Evolutionary conservation across 768 basidiomycete species (phyloP).

Genomic region (Auricularia auricula-judae): DNA sequence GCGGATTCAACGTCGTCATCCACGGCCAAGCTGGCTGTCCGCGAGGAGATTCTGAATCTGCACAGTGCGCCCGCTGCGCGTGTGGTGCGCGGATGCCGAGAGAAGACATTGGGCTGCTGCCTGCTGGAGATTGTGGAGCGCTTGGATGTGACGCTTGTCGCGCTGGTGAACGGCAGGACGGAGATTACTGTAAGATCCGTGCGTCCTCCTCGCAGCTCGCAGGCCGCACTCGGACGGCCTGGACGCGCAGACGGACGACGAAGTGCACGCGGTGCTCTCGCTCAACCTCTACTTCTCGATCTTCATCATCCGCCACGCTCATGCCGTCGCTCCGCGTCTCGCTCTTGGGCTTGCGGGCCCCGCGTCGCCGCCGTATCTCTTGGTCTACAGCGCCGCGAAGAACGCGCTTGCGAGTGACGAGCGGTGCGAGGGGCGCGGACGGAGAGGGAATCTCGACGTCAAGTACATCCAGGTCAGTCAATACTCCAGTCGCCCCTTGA

Average conservation of each 20-base stretch:
- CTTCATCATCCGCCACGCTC: conserved; percentile 3
- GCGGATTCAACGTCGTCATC: conserved; percentile 8
- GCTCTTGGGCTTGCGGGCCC: too few relatives aligned
- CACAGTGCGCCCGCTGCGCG: too few relatives aligned
- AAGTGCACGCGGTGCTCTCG: conserved; percentile 1
- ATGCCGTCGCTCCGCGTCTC: conserved; percentile 4
- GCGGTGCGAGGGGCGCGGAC: too few relatives aligned
- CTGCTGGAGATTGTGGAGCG: neutral
- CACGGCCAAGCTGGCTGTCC: conserved; percentile 7
- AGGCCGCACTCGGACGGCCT: neutral
- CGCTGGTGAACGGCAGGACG: conserved; percentile 5
- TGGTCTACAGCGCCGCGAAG: too few relatives aligned
- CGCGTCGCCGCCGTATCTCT: too few relatives aligned
- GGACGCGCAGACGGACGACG: conserved; percentile 4
- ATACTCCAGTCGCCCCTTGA: neutral
- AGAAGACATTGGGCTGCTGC: conserved; percentile 6
- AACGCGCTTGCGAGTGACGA: too few relatives aligned
- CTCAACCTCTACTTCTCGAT: conserved; percentile 6
- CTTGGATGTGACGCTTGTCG: conserved; percentile 6
- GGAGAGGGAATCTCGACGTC: too few relatives aligned
- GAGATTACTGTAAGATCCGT: neutral
- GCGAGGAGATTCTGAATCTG: conserved; percentile 1
- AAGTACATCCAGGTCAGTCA: neutral
- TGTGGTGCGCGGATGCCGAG: neutral
- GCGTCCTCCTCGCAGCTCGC: neutral